Evolutionary conservation across 1,139 yeast genomes (phyloP).

Genomic region (Yarrowia galli): DNA sequence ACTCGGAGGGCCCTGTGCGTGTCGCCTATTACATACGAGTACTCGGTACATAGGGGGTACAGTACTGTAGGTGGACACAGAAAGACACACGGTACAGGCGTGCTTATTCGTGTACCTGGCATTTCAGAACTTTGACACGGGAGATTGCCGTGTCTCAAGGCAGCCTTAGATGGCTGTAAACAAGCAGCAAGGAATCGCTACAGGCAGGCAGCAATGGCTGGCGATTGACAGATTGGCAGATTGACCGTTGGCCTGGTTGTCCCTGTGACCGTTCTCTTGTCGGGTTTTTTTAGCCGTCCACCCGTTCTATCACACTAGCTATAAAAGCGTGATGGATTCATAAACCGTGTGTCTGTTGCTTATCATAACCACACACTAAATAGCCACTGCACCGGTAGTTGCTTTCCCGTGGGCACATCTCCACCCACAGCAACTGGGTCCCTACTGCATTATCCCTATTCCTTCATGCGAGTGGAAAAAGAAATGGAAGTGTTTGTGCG

Average conservation of each 20-base stretch:
- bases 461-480: background rate
- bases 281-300: too few species aligned
- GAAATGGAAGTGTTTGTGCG: background rate
- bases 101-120: conserved; percentile 31
- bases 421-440: background rate
- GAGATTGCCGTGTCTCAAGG: conserved; percentile 26
- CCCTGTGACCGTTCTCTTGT: too few species aligned
- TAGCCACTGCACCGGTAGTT: background rate
- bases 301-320: too few species aligned
- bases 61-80: too few species aligned
- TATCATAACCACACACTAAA: too few species aligned
- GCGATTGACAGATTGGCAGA: too few species aligned
- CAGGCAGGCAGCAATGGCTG: background rate
- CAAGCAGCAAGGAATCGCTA: too few species aligned
- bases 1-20: conserved; percentile 4
- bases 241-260: too few species aligned
- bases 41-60: too few species aligned
- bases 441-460: background rate
- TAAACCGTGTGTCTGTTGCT: too few species aligned
- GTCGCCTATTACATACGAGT: conserved; percentile 4
- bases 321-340: too few species aligned
- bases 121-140: background rate
- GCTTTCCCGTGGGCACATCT: conserved; percentile 4
- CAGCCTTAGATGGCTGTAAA: too few species aligned
- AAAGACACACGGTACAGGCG: background rate